Evolutionary conservation across 495 filamentous ascomycete genomes (phyloP).

Genomic region (Daldinia bambusicola): DNA sequence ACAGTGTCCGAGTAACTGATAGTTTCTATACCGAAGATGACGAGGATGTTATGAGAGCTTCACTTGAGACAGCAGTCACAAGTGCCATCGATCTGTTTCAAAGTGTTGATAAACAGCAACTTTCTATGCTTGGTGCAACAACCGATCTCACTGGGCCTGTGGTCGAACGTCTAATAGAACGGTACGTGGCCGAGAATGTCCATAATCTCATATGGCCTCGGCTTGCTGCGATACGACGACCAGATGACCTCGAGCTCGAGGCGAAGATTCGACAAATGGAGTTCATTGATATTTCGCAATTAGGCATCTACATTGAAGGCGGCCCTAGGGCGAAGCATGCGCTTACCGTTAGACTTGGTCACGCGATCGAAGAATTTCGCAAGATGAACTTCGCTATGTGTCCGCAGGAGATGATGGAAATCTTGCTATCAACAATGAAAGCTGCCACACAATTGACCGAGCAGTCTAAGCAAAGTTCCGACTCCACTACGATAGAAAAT

Average conservation of each 20-base stretch:
- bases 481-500: conserved; percentile 50
- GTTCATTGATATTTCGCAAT: conserved; percentile 91
- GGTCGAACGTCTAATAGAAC: conserved; percentile 93
- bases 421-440: conserved; percentile 87
- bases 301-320: conserved; percentile 84
- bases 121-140: conserved; percentile 89
- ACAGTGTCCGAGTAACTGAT: conserved; percentile 43
- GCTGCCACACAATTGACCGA: conserved; percentile 71
- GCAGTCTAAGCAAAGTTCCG: conserved; percentile 43
- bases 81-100: conserved; percentile 96
- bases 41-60: conserved; percentile 84
- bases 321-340: conserved; percentile 77
- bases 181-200: conserved; percentile 92
- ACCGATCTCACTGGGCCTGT: conserved; percentile 93
- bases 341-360: conserved; percentile 73
- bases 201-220: conserved; percentile 86
- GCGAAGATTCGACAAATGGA: conserved; percentile 91
- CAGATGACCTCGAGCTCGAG: conserved; percentile 91
- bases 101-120: conserved; percentile 91
- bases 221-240: conserved; percentile 77
- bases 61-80: conserved; percentile 90
- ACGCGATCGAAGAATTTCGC: conserved; percentile 88
- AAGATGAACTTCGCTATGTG: conserved; percentile 85
- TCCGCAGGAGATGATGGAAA: conserved; percentile 94
- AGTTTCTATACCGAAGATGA: conserved; percentile 77